Percentiles rank a stretch among this genome's conserved stretches.
Conservation (phyloP, 108 stramenopile genomes). For the Cyclotella cryptica region DNA sequence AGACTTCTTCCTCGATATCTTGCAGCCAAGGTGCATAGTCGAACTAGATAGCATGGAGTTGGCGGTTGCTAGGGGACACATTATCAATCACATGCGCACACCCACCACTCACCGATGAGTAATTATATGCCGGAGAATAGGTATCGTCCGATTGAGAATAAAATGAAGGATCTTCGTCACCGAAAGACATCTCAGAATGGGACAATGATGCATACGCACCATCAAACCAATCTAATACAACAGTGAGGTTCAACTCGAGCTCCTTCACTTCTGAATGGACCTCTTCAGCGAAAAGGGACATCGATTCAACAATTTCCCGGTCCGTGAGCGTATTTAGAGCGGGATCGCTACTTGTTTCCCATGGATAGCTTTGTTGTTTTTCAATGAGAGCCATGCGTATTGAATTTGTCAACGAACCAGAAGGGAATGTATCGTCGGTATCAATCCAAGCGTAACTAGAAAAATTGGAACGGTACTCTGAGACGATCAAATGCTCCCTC, state of each 20-base stretch:
- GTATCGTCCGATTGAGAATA: background rate
- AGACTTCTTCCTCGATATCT: conserved; percentile 28
- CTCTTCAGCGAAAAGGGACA: background rate
- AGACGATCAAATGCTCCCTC: no score
- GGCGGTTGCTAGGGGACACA: background rate
- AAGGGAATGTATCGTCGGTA: no score
- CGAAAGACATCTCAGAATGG: no score
- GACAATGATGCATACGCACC: background rate
- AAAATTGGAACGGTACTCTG: no score
- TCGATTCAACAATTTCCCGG: background rate
- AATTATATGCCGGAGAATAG: conserved; percentile 1
- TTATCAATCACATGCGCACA: background rate
- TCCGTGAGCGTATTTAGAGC: background rate
- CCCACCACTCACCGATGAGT: conserved; percentile 8
- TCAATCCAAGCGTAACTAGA: no score
- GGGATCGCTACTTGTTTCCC: background rate
- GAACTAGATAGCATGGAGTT: background rate
- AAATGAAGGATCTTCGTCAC: background rate
- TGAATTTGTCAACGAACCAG: no score
- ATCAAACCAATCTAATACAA: conserved; percentile 36
- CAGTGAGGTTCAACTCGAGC: conserved; percentile 19
- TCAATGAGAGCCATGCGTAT: no score
- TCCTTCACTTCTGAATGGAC: conserved; percentile 20
- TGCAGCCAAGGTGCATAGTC: conserved; percentile 31
- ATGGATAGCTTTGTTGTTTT: background rate